Evolutionary conservation across 2,329 filamentous ascomycete species (phyloP).

Genomic region (Verticillium zaregamsianum): DNA sequence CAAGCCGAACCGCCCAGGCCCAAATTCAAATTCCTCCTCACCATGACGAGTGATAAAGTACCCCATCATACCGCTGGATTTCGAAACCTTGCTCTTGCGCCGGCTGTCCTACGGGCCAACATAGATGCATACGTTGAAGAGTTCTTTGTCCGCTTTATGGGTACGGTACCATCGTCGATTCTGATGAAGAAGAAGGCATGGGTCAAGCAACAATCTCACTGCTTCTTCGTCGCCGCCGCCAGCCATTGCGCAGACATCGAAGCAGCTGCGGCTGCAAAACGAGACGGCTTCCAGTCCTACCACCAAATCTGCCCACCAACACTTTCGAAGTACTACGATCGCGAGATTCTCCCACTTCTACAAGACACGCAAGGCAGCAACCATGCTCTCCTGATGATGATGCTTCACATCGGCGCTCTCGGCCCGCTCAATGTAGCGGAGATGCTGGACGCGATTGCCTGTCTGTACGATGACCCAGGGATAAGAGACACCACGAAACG

Average conservation of each 20-base stretch:
- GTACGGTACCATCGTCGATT: not conserved
- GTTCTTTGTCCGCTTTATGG: conserved; percentile 8
- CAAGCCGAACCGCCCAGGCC: not conserved
- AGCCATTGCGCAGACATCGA: conserved; percentile 10
- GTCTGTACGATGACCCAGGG: conserved; percentile 1
- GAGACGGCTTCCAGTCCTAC: not conserved
- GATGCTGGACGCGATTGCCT: conserved; percentile 6
- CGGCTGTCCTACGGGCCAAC: conserved; percentile 8
- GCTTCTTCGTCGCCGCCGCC: conserved; percentile 14
- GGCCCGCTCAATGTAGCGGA: not conserved
- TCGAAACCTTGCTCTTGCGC: conserved; percentile 3
- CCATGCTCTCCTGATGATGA: not conserved
- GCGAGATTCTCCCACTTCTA: conserved; percentile 13
- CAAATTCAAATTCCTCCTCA: conserved; percentile 11
- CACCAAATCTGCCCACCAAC: conserved; percentile 5
- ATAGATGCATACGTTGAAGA: conserved; percentile 10
- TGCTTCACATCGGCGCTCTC: not conserved
- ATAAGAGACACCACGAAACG: not conserved
- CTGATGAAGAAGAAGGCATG: not conserved
- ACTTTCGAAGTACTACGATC: conserved; percentile 11
- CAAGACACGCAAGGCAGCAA: conserved; percentile 3
- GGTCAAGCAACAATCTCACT: conserved; percentile 7
- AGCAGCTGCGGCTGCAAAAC: not conserved
- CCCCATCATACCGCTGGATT: not conserved
- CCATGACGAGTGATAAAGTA: conserved; percentile 2